Evolutionary conservation across 805 yeast genomes (phyloP).

Genomic region (Wickerhamomyces kurtzmanii): DNA sequence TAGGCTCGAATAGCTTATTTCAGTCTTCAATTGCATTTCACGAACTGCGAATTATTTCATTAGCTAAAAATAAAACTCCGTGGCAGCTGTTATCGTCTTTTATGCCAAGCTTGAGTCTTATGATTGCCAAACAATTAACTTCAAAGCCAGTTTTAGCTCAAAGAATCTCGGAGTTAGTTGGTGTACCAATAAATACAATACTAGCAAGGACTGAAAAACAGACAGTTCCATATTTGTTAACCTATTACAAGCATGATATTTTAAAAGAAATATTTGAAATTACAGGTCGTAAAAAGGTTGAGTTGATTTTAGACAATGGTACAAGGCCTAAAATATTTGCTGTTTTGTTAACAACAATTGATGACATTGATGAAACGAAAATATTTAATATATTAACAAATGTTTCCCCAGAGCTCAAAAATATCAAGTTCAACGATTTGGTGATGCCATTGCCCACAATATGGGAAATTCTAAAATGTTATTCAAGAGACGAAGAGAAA

Average conservation of each 20-base stretch:
- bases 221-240: conserved; percentile 69
- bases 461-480: conserved; percentile 35
- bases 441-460: conserved; percentile 16
- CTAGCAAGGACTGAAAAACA: conserved; percentile 59
- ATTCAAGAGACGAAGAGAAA: conserved; percentile 18
- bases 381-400: conserved; percentile 44
- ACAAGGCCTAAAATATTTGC: conserved; percentile 48
- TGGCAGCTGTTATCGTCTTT: conserved; percentile 77
- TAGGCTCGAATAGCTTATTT: conserved; percentile 57
- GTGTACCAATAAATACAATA: conserved; percentile 51
- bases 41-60: conserved; percentile 49
- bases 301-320: conserved; percentile 34
- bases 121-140: conserved; percentile 43
- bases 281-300: conserved; percentile 31
- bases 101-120: conserved; percentile 60
- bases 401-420: conserved; percentile 36
- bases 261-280: conserved; percentile 47
- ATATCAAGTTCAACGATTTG: conserved; percentile 17
- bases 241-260: conserved; percentile 54
- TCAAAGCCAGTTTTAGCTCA: conserved; percentile 43
- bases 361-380: conserved; percentile 34
- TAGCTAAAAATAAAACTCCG: conserved; percentile 48
- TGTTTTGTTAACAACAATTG: conserved; percentile 40
- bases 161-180: conserved; percentile 55
- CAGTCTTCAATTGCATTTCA: conserved; percentile 62